Evolutionary conservation across 169 alveolate genomes (phyloP).

Genomic region (Plasmodium vinckei): DNA sequence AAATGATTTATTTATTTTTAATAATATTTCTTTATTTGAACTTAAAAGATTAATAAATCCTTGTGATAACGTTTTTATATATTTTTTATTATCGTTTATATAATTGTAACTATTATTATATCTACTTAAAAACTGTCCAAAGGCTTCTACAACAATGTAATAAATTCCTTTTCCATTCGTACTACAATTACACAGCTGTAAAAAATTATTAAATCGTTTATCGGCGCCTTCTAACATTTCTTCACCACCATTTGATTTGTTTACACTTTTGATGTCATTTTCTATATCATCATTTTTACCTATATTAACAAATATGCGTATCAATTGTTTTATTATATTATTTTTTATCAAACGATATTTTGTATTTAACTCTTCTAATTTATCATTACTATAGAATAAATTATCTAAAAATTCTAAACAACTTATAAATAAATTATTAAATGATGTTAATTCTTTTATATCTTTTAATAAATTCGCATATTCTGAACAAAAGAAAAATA

Average conservation of each 20-base stretch:
- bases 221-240: neutral
- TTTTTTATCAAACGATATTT: constrained; percentile 53
- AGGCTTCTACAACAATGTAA: constrained; percentile 54
- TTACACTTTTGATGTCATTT: neutral
- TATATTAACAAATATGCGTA: neutral
- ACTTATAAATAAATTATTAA: constrained; percentile 31
- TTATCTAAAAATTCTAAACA: constrained; percentile 42
- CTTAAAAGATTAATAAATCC: constrained; percentile 34
- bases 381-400: constrained; percentile 68
- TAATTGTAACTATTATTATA: neutral
- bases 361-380: constrained; percentile 4
- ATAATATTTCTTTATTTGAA: constrained; percentile 28
- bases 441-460: constrained; percentile 5
- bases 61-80: constrained; percentile 21
- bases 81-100: constrained; percentile 23
- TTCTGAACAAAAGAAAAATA: constrained; percentile 38
- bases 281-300: neutral
- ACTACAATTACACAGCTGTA: constrained; percentile 3
- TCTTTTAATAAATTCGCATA: constrained; percentile 21
- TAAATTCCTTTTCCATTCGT: constrained; percentile 1
- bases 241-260: neutral
- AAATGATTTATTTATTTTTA: constrained; percentile 70
- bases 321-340: constrained; percentile 27
- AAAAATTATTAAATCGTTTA: neutral
- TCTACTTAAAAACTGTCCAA: constrained; percentile 36